Evolutionary conservation across 805 yeast genomes (phyloP).

Genomic region (Candida ovalis): DNA sequence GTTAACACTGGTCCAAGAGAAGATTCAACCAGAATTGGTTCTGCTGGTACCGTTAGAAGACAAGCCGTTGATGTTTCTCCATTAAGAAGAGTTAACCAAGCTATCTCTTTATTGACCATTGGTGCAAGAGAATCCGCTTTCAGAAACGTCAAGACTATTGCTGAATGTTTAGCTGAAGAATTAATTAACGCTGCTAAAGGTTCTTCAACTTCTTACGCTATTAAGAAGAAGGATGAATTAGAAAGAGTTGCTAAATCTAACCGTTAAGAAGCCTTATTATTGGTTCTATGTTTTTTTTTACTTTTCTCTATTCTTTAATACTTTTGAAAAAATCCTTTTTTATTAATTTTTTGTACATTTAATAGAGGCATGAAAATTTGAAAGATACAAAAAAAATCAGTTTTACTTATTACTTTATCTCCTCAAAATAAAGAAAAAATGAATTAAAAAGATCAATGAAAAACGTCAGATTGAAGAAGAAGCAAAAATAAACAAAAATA

Average conservation of each 20-base stretch:
- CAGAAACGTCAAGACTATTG: slow-evolving; percentile 99
- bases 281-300: background rate
- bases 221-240: slow-evolving; percentile 99
- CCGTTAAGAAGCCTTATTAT: slow-evolving; percentile 65
- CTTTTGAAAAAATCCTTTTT: background rate
- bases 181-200: slow-evolving; percentile 99
- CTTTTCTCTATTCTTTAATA: background rate
- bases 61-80: slow-evolving; percentile 99
- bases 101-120: slow-evolving; percentile 94
- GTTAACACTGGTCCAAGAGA: slow-evolving; percentile 99
- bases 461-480: too few species aligned
- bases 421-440: background rate
- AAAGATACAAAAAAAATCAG: background rate
- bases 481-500: too few species aligned
- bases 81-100: slow-evolving; percentile 99
- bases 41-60: slow-evolving; percentile 99
- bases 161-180: slow-evolving; percentile 99
- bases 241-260: slow-evolving; percentile 99
- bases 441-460: background rate
- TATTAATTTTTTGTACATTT: background rate
- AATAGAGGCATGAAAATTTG: background rate
- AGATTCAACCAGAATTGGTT: slow-evolving; percentile 99
- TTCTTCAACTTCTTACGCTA: slow-evolving; percentile 99
- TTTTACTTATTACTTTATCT: too few species aligned
- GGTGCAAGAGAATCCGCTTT: slow-evolving; percentile 99